Evolutionary conservation across 768 basidiomycete species (phyloP), one percentile per base, ranked within the genome.

Genomic region (Rhizopogon vesiculosus): DNA sequence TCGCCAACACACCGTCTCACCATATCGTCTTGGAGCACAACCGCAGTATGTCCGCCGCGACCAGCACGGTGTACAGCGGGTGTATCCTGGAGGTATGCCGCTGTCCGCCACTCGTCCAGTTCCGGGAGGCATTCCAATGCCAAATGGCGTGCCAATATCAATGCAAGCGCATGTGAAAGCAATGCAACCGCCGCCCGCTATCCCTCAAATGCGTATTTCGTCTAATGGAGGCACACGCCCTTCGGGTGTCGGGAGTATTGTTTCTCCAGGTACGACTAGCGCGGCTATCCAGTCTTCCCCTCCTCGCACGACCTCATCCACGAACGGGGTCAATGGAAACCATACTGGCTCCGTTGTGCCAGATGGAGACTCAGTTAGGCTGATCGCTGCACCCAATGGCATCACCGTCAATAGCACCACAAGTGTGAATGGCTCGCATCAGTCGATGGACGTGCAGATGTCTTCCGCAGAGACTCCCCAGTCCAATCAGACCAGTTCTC

Each of bases 121-220:
- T 40, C 49, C 52, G 19, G 10, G 61, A 7, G 60, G 61, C 2
- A 54, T 62, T 3, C 56, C 71, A 3, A 60, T 72, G 31, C 63
- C 71, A 10, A 77, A 74, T 56, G 83, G 78, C 6, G 76, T 80
- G 0, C 78, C 85, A 0, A 75, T 87, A n/a, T 74, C 86, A 1
- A 75, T 85, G 62, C 78, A 79, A 45, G 77, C 83, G 12, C 82
- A 82, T 51, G 68, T 83, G 64, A 85, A 85, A 74, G 80, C 82
- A 64, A 78, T 87, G 72, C 82, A 72, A 5, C 69, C 82, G 0
- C 79, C 85, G 13, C 69, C 71, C 18, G 67, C 72, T 0, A 69
- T 80, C 2, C 79, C 84, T 1, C 85, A 84, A 42, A 77, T 84
- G 73, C 79, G 85, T 42, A 82, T 84, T 39, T 82, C 84, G 2